Conservation (phyloP, 768 basidiomycete species). For the Kwoniella sp. region DNA sequence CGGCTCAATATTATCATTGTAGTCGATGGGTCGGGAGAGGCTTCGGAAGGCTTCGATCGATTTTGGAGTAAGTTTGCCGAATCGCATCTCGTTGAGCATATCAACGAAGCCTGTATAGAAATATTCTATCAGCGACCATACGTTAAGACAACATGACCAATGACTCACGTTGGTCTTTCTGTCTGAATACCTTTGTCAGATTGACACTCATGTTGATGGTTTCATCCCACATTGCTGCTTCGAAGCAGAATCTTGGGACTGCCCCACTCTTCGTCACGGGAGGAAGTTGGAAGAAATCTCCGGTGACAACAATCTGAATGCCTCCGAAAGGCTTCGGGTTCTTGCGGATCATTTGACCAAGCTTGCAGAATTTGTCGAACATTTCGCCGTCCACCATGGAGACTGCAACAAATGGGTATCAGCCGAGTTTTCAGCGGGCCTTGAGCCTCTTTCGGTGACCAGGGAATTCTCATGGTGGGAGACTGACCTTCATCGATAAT, state of each 20-base stretch:
- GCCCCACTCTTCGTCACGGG: conserved; percentile 73
- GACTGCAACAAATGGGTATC: conserved; percentile 61
- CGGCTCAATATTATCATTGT: conserved; percentile 78
- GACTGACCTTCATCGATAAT: conserved; percentile 85
- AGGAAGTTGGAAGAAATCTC: conserved; percentile 97
- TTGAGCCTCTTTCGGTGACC: neutral
- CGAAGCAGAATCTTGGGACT: conserved; percentile 83
- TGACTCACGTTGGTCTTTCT: conserved; percentile 79
- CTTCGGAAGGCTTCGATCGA: conserved; percentile 73
- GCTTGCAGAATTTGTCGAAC: conserved; percentile 81
- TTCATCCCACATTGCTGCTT: conserved; percentile 75
- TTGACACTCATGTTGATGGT: conserved; percentile 82
- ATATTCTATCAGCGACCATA: neutral
- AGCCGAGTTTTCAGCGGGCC: too few species aligned
- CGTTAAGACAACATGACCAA: neutral
- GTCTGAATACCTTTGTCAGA: conserved; percentile 91
- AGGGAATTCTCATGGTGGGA: too few species aligned
- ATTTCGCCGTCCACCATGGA: conserved; percentile 88
- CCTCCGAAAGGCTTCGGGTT: conserved; percentile 79
- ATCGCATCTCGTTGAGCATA: conserved; percentile 99
- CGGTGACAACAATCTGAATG: conserved; percentile 90
- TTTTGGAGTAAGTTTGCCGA: conserved; percentile 67
- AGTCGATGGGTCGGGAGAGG: conserved; percentile 70
- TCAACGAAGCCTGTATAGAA: conserved; percentile 72
- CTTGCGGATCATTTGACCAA: conserved; percentile 69